Conservation (phyloP, 2,329 filamentous ascomycete genomes). For the Neophaeococcomyces aloes region DNA sequence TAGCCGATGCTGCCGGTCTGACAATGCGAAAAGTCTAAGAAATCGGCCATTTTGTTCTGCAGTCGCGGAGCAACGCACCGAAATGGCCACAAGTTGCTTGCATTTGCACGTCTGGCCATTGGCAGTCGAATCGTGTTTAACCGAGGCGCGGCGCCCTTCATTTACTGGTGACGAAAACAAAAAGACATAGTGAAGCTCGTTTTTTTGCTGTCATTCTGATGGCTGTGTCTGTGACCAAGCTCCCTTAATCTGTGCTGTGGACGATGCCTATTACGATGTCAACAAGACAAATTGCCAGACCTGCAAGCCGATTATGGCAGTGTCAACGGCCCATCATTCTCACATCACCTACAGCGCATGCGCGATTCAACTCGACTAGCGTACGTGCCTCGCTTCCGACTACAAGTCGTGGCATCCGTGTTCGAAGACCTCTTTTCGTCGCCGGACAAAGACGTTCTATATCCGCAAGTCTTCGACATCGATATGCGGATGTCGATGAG, state of each 20-base stretch:
- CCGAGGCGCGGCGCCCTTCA: neutral
- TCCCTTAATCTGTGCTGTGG: neutral
- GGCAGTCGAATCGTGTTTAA: neutral
- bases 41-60: no score
- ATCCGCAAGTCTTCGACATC: constrained; percentile 33
- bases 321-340: neutral
- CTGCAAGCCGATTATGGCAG: neutral
- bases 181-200: neutral
- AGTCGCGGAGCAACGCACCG: no score
- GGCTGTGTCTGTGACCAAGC: neutral
- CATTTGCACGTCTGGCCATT: neutral
- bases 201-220: neutral
- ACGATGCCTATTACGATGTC: neutral
- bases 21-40: no score
- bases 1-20: no score
- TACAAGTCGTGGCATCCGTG: neutral
- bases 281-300: neutral
- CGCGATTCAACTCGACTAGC: neutral
- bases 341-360: neutral
- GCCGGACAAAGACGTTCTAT: constrained; percentile 33
- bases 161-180: constrained; percentile 1
- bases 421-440: constrained; percentile 31
- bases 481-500: constrained; percentile 36
- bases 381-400: neutral
- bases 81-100: neutral